Percentiles rank a stretch among this genome's conserved stretches.
Evolutionary conservation across 2,329 filamentous ascomycete genomes (phyloP).

Genomic region (Diaporthe vaccinii): DNA sequence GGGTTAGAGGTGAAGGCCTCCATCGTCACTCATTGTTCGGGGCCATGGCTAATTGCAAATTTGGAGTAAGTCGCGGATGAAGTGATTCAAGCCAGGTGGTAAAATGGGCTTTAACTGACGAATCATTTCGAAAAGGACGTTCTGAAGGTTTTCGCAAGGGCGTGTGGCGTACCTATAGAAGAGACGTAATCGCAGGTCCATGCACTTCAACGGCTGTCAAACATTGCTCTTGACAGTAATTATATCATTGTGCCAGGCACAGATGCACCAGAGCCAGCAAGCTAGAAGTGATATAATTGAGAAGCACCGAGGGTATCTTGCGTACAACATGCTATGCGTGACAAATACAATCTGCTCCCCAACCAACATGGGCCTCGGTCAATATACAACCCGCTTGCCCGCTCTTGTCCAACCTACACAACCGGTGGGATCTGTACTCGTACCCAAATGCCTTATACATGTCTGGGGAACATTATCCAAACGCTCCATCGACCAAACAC

Average conservation of each 20-base stretch:
- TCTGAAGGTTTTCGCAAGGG: neutral
- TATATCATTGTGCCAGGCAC: neutral
- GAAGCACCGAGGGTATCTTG: constrained; percentile 23
- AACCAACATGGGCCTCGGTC: neutral
- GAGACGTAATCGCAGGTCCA: neutral
- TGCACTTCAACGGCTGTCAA: no score
- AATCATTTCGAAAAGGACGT: neutral
- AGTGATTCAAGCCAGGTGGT: neutral
- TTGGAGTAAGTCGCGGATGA: neutral
- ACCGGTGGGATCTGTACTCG: neutral
- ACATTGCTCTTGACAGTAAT: neutral
- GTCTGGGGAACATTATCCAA: neutral
- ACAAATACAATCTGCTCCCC: constrained; percentile 15
- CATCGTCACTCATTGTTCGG: neutral
- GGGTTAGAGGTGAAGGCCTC: neutral
- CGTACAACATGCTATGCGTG: constrained; percentile 29
- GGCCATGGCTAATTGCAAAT: neutral
- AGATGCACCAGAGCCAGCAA: neutral
- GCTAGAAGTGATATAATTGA: neutral
- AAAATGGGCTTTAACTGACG: neutral
- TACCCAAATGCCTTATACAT: neutral
- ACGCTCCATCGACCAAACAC: neutral
- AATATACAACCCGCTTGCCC: neutral
- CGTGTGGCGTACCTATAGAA: neutral
- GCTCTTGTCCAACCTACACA: neutral